Percentiles rank a stretch among this genome's conserved stretches.
Evolutionary conservation across 495 filamentous ascomycete genomes (phyloP).

Genomic region (Neurospora sp.): DNA sequence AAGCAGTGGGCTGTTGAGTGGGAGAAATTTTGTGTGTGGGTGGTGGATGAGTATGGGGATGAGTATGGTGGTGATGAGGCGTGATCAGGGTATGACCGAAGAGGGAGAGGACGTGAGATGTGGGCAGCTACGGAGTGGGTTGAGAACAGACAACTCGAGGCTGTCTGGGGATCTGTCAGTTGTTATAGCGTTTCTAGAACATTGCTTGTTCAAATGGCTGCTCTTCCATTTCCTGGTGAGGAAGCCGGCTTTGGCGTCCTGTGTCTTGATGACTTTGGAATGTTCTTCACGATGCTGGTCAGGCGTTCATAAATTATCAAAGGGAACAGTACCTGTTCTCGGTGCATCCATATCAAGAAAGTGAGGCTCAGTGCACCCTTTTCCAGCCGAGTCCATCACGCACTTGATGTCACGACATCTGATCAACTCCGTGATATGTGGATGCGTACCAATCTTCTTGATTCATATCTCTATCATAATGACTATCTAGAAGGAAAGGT

Average conservation of each 20-base stretch:
- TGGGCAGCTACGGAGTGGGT: not conserved
- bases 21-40: conserved; percentile 88
- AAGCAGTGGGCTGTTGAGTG: conserved; percentile 70
- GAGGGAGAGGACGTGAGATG: not conserved
- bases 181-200: not conserved
- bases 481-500: not conserved
- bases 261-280: not conserved
- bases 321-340: not conserved
- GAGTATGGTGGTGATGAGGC: conserved; percentile 13
- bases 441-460: not conserved
- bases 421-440: not conserved
- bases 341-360: not conserved
- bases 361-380: not conserved
- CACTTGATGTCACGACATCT: not conserved
- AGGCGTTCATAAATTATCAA: not conserved
- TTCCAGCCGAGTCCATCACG: not conserved
- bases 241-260: not conserved
- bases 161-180: not conserved
- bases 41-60: conserved; percentile 70
- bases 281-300: not conserved
- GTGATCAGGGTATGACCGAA: not conserved
- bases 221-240: not conserved
- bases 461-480: not conserved
- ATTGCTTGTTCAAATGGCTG: not conserved
- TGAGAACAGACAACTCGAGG: not conserved